These are phyloP conservation scores for Populus tremula DNA, from an alignment of 345 rosid genomes.

Conservation along the genomic window DNA sequence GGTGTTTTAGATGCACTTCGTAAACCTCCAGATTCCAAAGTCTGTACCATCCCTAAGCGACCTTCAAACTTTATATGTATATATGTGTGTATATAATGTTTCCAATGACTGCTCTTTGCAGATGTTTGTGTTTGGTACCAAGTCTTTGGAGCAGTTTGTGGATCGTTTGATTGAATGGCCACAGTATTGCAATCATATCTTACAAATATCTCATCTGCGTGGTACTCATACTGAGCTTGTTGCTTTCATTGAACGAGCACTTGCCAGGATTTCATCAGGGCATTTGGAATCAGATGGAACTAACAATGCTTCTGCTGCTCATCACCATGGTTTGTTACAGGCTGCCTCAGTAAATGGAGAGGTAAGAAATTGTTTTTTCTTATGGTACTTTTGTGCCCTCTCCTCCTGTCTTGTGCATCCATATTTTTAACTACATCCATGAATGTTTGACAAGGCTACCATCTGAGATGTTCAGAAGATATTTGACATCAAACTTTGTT, in stretches of 20 bases:
- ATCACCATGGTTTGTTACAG: constrained; percentile 50
- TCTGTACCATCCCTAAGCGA: constrained; percentile 27
- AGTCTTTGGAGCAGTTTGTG: constrained; percentile 93
- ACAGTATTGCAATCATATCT: constrained; percentile 94
- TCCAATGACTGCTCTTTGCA: constrained; percentile 30
- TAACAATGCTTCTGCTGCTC: constrained; percentile 36
- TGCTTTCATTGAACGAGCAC: constrained; percentile 78
- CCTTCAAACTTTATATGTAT: neutral
- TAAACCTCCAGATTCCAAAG: constrained; percentile 98
- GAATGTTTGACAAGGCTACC: neutral
- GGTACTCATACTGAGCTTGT: constrained; percentile 79
- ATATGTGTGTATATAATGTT: neutral
- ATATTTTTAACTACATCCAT: neutral
- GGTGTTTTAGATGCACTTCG: constrained; percentile 91
- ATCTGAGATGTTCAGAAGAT: neutral
- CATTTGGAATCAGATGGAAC: constrained; percentile 65
- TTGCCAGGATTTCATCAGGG: constrained; percentile 79
- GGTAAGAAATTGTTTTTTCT: constrained; percentile 37
- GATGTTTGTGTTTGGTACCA: constrained; percentile 97
- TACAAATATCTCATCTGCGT: constrained; percentile 95
- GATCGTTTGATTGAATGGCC: constrained; percentile 97
- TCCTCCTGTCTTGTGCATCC: neutral
- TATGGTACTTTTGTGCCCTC: neutral
- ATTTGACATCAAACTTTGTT: neutral
- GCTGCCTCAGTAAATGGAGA: constrained; percentile 54